A percentile compares a stretch with the other conserved stretches of the same genome.
phyloP scores from a whole-genome alignment of 345 rosid species.

The Nasturtium officinale region DNA sequence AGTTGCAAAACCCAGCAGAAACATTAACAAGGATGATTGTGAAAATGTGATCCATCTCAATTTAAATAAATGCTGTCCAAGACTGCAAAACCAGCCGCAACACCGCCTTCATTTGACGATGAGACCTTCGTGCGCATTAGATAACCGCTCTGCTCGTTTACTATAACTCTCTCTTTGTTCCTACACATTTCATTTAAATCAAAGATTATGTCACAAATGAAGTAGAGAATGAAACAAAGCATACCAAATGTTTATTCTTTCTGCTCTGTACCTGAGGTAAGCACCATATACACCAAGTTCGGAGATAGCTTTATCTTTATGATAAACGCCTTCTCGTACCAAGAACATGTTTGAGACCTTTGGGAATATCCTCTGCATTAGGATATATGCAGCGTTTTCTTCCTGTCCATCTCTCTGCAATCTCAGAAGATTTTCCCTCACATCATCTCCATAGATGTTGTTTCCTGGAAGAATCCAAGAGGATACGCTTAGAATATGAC shows the following conservation, averaged over 20 bases:
- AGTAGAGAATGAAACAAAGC: slow-evolving; percentile 5
- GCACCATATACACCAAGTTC: slow-evolving; percentile 91
- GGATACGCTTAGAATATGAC: neutral
- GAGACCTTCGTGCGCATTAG: slow-evolving; percentile 86
- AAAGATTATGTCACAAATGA: slow-evolving; percentile 19
- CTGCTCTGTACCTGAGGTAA: slow-evolving; percentile 69
- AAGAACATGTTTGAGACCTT: slow-evolving; percentile 57
- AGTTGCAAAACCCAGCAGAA: slow-evolving; percentile 3
- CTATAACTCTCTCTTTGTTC: slow-evolving; percentile 76
- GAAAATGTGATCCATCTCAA: slow-evolving; percentile 43
- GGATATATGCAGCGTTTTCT: slow-evolving; percentile 89
- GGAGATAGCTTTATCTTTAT: slow-evolving; percentile 70
- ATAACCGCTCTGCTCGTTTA: slow-evolving; percentile 81
- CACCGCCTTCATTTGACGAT: slow-evolving; percentile 96
- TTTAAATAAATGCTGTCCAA: slow-evolving; percentile 87
- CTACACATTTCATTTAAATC: slow-evolving; percentile 48
- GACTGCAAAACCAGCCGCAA: slow-evolving; percentile 91
- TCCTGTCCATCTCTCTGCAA: slow-evolving; percentile 64
- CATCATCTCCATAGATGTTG: slow-evolving; percentile 84
- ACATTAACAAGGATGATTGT: neutral
- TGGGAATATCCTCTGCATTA: slow-evolving; percentile 98
- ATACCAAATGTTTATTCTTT: slow-evolving; percentile 1
- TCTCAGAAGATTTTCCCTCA: slow-evolving; percentile 71
- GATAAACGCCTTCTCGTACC: slow-evolving; percentile 76
- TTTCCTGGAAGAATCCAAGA: slow-evolving; percentile 52